Conservation (phyloP, 257 asterid species). For the Capsicum rhomboideum region DNA sequence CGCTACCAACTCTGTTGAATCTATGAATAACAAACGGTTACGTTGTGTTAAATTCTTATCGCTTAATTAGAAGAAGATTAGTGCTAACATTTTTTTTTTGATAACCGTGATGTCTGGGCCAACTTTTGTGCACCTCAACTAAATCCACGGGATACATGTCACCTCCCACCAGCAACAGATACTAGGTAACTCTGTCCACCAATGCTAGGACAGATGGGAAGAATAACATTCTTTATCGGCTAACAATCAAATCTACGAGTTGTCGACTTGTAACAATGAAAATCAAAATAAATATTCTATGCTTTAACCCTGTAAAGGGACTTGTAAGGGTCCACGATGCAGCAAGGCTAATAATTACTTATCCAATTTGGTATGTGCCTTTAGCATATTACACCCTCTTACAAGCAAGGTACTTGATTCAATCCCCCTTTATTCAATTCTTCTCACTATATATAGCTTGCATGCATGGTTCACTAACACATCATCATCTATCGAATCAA, state of each 20-base stretch:
- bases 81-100: background rate
- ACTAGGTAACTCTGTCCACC: too few species aligned
- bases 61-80: background rate
- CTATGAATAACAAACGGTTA: background rate
- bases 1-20: background rate
- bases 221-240: too few species aligned
- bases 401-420: slow-evolving; percentile 85
- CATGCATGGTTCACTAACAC: slow-evolving; percentile 1
- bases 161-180: too few species aligned
- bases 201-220: too few species aligned
- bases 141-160: too few species aligned
- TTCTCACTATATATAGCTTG: slow-evolving; percentile 41
- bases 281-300: background rate
- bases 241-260: background rate
- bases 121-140: too few species aligned
- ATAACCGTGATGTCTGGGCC: too few species aligned
- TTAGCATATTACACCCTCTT: slow-evolving; percentile 28
- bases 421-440: slow-evolving; percentile 19
- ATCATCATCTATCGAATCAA: background rate
- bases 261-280: background rate
- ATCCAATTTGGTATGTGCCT: slow-evolving; percentile 22
- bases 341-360: slow-evolving; percentile 12
- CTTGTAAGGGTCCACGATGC: slow-evolving; percentile 19
- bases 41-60: background rate
- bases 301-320: slow-evolving; percentile 3